Conservation (phyloP, 78 protist genomes). For the Salpingoeca rosetta region DNA sequence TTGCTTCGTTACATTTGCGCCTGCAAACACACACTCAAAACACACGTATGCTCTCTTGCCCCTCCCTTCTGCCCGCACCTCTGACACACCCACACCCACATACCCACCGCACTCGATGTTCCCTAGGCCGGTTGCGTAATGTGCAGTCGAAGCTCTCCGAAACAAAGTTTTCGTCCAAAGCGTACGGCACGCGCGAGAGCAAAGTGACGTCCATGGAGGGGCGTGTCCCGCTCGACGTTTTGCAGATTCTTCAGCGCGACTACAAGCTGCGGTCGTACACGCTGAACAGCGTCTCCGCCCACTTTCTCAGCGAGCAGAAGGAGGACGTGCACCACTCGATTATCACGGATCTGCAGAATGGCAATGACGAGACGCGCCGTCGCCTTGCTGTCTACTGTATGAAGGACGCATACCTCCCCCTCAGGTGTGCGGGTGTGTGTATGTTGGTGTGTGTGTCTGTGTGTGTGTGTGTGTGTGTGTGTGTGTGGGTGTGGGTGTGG, state of each 20-base stretch:
- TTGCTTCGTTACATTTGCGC: no score
- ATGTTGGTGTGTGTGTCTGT: no score
- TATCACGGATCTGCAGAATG: constrained; percentile 87
- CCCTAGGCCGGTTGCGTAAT: constrained; percentile 35
- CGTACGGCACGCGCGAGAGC: constrained; percentile 84
- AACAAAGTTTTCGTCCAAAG: constrained; percentile 58
- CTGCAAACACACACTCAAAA: no score
- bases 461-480: no score
- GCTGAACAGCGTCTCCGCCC: constrained; percentile 88
- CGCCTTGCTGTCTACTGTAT: constrained; percentile 97
- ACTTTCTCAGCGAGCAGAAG: constrained; percentile 96
- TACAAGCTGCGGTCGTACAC: constrained; percentile 85
- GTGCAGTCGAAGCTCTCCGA: constrained; percentile 36
- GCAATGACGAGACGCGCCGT: constrained; percentile 83
- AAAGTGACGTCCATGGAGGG: constrained; percentile 76
- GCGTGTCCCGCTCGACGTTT: constrained; percentile 67
- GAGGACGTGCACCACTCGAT: constrained; percentile 97
- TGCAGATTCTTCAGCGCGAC: constrained; percentile 42
- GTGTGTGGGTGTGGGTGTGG: no score
- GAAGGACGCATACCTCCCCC: constrained; percentile 95
- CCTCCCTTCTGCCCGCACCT: no score
- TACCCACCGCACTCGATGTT: no score
- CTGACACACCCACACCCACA: no score
- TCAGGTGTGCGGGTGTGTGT: constrained; percentile 19
- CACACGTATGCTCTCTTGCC: no score